Percentiles rank a stretch among this genome's conserved stretches.
These are phyloP conservation scores for Tetragonia tetragonoides DNA, from an alignment of 148 eudicot genomes.

Conservation along the genomic window DNA sequence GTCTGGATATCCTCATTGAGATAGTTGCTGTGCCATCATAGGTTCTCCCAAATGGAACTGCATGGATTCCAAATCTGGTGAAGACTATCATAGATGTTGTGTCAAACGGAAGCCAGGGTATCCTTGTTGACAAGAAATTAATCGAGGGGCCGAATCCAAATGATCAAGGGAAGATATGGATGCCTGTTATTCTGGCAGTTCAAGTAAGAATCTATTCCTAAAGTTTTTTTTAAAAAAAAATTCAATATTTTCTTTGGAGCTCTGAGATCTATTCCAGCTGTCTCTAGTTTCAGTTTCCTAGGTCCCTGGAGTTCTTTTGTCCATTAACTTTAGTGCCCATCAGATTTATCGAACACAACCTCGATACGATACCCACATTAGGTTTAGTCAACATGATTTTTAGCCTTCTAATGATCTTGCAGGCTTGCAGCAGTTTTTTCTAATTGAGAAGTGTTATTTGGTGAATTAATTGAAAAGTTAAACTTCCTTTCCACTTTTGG, in stretches of 20 bases:
- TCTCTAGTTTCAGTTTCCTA: no score
- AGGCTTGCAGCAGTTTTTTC: neutral
- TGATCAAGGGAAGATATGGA: constrained; percentile 58
- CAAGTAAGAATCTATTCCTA: constrained; percentile 54
- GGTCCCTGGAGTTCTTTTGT: no score
- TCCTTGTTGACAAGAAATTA: constrained; percentile 74
- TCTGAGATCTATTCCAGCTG: no score
- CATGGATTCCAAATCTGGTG: constrained; percentile 88
- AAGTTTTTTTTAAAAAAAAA: neutral
- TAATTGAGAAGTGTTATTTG: neutral
- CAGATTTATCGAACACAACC: no score
- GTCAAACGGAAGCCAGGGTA: constrained; percentile 63
- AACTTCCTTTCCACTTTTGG: neutral
- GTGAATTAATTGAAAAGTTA: neutral
- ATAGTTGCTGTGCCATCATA: constrained; percentile 21
- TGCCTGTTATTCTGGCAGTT: constrained; percentile 63
- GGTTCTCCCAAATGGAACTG: constrained; percentile 81
- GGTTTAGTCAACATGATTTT: neutral
- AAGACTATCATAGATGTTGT: constrained; percentile 58
- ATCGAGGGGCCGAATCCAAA: constrained; percentile 94
- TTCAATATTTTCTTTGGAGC: no score
- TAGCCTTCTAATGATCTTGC: neutral
- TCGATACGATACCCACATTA: no score
- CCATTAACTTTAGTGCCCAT: no score
- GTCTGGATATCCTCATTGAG: neutral